Percentiles rank a stretch among this genome's conserved stretches.
These are phyloP conservation scores for Alternaria sp. DNA, from an alignment of 2,329 filamentous ascomycete genomes.

Conservation along the genomic window DNA sequence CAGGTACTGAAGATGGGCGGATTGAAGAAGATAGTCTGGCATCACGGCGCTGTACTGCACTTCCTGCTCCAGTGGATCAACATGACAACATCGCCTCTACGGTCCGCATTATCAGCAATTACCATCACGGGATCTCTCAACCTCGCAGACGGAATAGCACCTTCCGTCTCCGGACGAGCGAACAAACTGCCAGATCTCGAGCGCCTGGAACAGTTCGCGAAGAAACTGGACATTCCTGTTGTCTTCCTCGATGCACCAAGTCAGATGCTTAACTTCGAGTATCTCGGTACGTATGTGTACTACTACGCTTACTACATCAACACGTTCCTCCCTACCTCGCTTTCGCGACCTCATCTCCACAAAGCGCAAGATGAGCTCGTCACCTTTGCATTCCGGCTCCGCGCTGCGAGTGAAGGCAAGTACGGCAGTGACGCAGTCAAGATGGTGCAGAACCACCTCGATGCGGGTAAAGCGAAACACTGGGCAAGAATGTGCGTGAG, in stretches of 20 bases:
- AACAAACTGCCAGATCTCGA: slow-evolving; percentile 33
- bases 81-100: slow-evolving; percentile 30
- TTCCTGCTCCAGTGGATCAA: slow-evolving; percentile 41
- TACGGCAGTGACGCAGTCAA: slow-evolving; percentile 29
- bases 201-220: slow-evolving; percentile 32
- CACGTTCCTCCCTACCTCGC: slow-evolving; percentile 30
- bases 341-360: slow-evolving; percentile 30
- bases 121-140: slow-evolving; percentile 34
- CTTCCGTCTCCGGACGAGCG: slow-evolving; percentile 24
- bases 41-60: slow-evolving; percentile 40
- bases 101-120: slow-evolving; percentile 27
- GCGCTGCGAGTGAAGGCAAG: slow-evolving; percentile 25
- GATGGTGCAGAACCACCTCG: slow-evolving; percentile 34
- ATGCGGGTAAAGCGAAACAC: slow-evolving; percentile 16
- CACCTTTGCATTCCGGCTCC: slow-evolving; percentile 37
- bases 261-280: slow-evolving; percentile 28
- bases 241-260: slow-evolving; percentile 36
- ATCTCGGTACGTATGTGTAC: slow-evolving; percentile 39
- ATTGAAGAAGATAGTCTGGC: slow-evolving; percentile 39
- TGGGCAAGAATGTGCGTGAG: slow-evolving; percentile 37
- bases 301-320: slow-evolving; percentile 43
- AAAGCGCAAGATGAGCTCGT: slow-evolving; percentile 37
- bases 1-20: slow-evolving; percentile 23
- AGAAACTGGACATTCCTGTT: slow-evolving; percentile 32
- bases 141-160: slow-evolving; percentile 24